phyloP scores from a whole-genome alignment of 129 eudicot species.

The Ambrosia artemisiifolia region DNA sequence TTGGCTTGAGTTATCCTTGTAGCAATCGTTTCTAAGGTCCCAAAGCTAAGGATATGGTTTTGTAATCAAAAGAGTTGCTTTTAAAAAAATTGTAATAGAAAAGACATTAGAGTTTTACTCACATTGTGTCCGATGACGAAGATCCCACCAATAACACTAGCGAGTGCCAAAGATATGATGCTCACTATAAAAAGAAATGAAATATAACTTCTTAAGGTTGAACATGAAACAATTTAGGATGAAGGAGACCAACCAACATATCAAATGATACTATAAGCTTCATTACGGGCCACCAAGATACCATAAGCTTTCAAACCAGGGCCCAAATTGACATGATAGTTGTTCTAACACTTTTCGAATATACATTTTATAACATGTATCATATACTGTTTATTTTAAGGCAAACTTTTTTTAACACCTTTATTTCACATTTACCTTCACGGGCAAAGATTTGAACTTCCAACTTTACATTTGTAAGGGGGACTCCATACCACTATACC shows the following conservation, averaged over 20 bases:
- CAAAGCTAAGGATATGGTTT: slow-evolving; percentile 20
- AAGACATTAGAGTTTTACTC: slow-evolving; percentile 17
- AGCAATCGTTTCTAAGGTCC: slow-evolving; percentile 34
- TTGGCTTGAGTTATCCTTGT: slow-evolving; percentile 6
- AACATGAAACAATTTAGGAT: neutral
- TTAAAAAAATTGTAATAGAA: neutral
- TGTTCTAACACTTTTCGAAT: no score
- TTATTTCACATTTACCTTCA: no score
- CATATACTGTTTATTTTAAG: no score
- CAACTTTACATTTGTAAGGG: no score
- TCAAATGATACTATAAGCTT: no score
- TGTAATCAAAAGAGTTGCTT: neutral
- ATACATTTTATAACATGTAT: no score
- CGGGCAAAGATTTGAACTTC: no score
- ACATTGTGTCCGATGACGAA: slow-evolving; percentile 45
- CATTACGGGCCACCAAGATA: neutral
- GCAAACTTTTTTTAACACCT: no score
- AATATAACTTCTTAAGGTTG: neutral
- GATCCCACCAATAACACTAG: slow-evolving; percentile 53
- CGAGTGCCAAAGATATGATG: slow-evolving; percentile 49
- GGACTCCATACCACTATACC: no score
- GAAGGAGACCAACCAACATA: neutral
- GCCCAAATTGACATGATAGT: no score
- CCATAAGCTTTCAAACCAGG: no score
- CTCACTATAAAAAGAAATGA: slow-evolving; percentile 32